Evolutionary conservation across 2,329 filamentous ascomycete species (phyloP).

Genomic region (Trichoderma semiorbis): DNA sequence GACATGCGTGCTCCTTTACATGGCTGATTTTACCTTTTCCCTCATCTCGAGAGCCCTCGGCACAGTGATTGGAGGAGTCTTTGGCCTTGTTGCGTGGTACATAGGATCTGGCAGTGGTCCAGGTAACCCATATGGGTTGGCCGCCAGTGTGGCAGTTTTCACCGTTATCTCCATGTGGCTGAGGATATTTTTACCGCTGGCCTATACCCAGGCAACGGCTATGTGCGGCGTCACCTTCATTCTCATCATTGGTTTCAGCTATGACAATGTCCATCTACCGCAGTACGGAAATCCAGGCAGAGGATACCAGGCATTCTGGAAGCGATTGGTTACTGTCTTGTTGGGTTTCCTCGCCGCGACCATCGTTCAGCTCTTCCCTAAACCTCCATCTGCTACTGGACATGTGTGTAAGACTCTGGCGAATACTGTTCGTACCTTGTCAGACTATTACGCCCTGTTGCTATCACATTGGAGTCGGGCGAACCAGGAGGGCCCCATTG

Average conservation of each 20-base stretch:
- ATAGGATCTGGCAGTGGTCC: slow-evolving; percentile 45
- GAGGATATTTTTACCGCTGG: slow-evolving; percentile 33
- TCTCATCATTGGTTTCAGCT: slow-evolving; percentile 47
- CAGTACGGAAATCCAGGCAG: slow-evolving; percentile 45
- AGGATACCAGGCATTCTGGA: slow-evolving; percentile 49
- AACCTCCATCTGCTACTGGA: slow-evolving; percentile 43
- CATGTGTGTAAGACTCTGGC: slow-evolving; percentile 46
- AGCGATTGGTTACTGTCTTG: slow-evolving; percentile 42
- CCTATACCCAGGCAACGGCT: slow-evolving; percentile 29
- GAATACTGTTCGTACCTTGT: slow-evolving; percentile 39
- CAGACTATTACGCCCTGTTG: slow-evolving; percentile 48
- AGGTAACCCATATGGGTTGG: slow-evolving; percentile 50
- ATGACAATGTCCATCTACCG: slow-evolving; percentile 39
- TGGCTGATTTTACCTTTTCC: slow-evolving; percentile 49
- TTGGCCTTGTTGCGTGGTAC: slow-evolving; percentile 50
- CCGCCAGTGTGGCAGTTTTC: slow-evolving; percentile 41
- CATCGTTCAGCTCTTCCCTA: slow-evolving; percentile 45
- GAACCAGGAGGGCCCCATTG: slow-evolving; percentile 29
- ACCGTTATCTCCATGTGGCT: slow-evolving; percentile 35
- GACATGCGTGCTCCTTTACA: slow-evolving; percentile 45
- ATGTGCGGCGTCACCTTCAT: slow-evolving; percentile 38
- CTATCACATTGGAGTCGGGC: slow-evolving; percentile 42
- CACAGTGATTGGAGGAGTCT: slow-evolving; percentile 44
- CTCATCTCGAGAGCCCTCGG: slow-evolving; percentile 40
- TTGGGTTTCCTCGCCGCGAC: slow-evolving; percentile 42